Conservation (phyloP, 2,329 filamentous ascomycete species). For the Ophiostoma sp. region DNA sequence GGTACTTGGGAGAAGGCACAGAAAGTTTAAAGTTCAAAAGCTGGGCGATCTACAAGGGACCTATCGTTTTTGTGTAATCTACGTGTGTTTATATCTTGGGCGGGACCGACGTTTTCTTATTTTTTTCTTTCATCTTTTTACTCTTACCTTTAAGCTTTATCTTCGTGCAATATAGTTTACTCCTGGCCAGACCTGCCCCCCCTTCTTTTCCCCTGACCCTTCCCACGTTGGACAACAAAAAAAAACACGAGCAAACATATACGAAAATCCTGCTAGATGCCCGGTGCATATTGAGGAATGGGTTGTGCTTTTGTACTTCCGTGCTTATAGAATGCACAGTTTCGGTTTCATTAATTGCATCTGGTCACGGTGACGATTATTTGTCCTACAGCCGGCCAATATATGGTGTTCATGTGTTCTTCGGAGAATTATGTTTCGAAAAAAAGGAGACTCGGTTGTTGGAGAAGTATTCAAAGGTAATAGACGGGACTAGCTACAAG, state of each 20-base stretch:
- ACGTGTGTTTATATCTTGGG: background rate
- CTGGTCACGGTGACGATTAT: background rate
- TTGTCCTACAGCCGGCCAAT: background rate
- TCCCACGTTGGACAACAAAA: background rate
- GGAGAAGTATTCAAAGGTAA: background rate
- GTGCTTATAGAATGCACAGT: background rate
- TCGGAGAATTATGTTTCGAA: background rate
- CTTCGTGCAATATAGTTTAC: background rate
- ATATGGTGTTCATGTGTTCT: background rate
- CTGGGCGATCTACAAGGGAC: background rate
- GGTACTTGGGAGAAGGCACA: background rate
- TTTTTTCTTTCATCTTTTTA: background rate
- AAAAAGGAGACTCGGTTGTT: background rate
- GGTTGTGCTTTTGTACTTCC: background rate
- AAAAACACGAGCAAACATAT: background rate
- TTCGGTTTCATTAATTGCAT: conserved; percentile 8
- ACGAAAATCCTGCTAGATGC: background rate
- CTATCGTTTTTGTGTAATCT: background rate
- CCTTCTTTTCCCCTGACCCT: background rate
- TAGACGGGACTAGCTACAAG: background rate
- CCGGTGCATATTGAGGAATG: background rate
- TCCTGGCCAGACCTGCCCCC: background rate
- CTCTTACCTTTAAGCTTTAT: background rate
- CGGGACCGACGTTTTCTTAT: background rate
- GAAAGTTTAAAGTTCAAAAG: background rate